These are phyloP conservation scores for Oryza australiensis DNA, from an alignment of 176 grass and related monocot species.

Conservation along the genomic window DNA sequence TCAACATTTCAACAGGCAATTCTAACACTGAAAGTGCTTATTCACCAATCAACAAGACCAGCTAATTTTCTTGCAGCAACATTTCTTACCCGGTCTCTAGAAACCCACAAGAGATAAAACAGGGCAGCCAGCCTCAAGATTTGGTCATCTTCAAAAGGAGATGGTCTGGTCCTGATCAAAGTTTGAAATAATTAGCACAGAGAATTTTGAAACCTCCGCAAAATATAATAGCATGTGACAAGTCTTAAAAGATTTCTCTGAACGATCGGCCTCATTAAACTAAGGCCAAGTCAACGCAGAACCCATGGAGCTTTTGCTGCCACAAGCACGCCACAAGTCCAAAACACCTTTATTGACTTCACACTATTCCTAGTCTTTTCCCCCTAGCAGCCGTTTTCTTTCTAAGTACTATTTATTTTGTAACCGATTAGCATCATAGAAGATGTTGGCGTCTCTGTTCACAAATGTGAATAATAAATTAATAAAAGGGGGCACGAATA, in stretches of 20 bases:
- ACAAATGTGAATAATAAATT: not conserved
- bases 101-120: not conserved
- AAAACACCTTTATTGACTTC: not conserved
- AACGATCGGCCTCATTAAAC: not conserved
- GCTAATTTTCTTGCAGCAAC: not conserved
- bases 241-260: not conserved
- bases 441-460: slow-evolving; percentile 14
- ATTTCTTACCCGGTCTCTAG: not conserved
- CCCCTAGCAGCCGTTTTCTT: no score
- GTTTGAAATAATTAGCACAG: not conserved
- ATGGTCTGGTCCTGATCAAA: not conserved
- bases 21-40: not conserved
- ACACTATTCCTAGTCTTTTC: slow-evolving; percentile 2
- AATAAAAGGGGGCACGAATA: not conserved
- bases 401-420: not conserved
- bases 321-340: not conserved
- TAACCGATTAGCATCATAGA: not conserved
- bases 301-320: not conserved
- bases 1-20: not conserved
- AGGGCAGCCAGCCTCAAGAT: not conserved
- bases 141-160: not conserved
- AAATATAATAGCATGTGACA: not conserved
- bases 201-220: not conserved
- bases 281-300: slow-evolving; percentile 13
- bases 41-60: not conserved